Percentiles rank a stretch among this genome's conserved stretches.
Conservation (phyloP, 257 asterid species). For the Gentiana dahurica region DNA sequence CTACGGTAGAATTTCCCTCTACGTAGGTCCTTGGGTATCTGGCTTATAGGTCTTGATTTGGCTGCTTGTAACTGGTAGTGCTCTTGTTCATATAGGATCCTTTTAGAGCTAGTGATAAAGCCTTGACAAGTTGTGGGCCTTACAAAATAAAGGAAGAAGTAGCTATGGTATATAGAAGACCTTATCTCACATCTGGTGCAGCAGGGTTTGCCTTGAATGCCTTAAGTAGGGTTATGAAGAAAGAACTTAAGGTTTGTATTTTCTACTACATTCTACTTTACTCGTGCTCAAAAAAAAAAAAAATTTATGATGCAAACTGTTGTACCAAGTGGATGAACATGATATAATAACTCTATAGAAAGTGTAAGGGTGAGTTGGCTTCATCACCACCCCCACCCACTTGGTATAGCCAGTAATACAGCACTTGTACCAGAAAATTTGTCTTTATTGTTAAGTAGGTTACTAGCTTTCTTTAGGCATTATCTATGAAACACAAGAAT, state of each 20-base stretch:
- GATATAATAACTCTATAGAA: too few relatives aligned
- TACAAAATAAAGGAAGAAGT: slow-evolving; percentile 80
- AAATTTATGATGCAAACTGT: too few relatives aligned
- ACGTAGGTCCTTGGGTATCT: neutral
- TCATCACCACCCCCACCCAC: too few relatives aligned
- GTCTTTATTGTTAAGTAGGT: neutral
- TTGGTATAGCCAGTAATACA: too few relatives aligned
- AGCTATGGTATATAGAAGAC: slow-evolving; percentile 89
- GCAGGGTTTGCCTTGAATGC: slow-evolving; percentile 92
- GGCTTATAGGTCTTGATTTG: neutral
- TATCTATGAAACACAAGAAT: neutral
- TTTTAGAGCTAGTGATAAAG: slow-evolving; percentile 85
- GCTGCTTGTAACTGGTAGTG: neutral
- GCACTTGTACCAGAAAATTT: neutral
- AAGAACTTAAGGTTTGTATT: slow-evolving; percentile 62
- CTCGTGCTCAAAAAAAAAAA: neutral
- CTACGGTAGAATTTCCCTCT: neutral
- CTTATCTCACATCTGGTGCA: slow-evolving; percentile 84
- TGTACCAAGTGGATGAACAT: too few relatives aligned
- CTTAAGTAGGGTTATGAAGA: slow-evolving; percentile 73
- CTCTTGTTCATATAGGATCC: slow-evolving; percentile 53
- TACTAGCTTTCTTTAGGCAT: neutral
- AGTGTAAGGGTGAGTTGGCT: too few relatives aligned
- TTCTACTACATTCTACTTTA: neutral
- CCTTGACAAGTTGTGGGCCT: slow-evolving; percentile 81